These are phyloP conservation scores for Umbelopsis vinacea DNA, from an alignment of 192 early-diverging fungal species.

Conservation along the genomic window DNA sequence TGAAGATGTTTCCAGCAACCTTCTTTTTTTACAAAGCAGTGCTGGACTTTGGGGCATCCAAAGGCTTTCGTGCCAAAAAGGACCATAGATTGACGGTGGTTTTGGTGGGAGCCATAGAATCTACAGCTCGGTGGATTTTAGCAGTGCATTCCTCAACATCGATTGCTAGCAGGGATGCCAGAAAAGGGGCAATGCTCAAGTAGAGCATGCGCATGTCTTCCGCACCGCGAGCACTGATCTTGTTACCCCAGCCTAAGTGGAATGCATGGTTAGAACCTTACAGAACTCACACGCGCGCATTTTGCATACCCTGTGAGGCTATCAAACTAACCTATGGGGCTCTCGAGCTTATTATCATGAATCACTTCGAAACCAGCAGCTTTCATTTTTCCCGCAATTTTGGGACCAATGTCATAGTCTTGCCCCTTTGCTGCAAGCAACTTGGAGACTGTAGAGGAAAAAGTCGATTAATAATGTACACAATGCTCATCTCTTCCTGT, in stretches of 20 bases:
- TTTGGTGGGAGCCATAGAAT: constrained; percentile 2
- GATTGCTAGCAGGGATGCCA: background rate
- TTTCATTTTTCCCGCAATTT: constrained; percentile 4
- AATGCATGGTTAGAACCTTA: no score
- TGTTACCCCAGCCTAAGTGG: background rate
- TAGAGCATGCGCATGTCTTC: constrained; percentile 8
- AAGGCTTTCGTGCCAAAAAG: constrained; percentile 2
- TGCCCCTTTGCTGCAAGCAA: constrained; percentile 26
- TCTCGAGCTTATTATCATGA: background rate
- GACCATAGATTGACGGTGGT: constrained; percentile 18
- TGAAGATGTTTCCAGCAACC: background rate
- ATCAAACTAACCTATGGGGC: background rate
- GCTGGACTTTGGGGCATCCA: background rate
- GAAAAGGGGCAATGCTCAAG: background rate
- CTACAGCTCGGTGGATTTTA: background rate
- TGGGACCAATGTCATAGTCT: constrained; percentile 25
- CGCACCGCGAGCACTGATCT: background rate
- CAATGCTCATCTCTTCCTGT: no score
- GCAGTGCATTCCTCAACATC: background rate
- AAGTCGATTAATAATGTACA: no score
- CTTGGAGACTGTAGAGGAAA: constrained; percentile 23
- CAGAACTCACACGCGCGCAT: no score
- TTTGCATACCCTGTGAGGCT: no score
- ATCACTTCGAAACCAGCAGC: constrained; percentile 2
- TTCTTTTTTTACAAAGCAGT: background rate